Evolutionary conservation across 139 green algal genomes (phyloP).

Genomic region (Nannochloris sp.): DNA sequence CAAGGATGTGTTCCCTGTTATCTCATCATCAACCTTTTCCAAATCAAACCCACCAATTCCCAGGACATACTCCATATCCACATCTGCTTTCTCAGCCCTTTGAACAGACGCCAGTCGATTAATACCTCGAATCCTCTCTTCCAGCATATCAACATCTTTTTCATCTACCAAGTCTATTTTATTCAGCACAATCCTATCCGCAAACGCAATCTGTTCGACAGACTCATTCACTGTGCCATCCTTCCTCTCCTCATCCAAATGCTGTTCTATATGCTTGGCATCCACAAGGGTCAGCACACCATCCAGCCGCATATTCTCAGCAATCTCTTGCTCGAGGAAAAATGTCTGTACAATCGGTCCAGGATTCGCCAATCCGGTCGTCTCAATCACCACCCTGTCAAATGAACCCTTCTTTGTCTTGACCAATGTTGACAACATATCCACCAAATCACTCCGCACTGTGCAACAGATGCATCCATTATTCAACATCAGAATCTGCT

Average conservation of each 20-base stretch:
- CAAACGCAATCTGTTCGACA: slow-evolving; percentile 90
- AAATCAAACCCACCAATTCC: slow-evolving; percentile 90
- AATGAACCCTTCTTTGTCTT: slow-evolving; percentile 42
- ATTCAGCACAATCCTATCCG: slow-evolving; percentile 92
- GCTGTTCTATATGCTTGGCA: slow-evolving; percentile 45
- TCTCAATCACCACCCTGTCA: slow-evolving; percentile 95
- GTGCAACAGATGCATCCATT: slow-evolving; percentile 98
- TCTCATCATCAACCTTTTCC: slow-evolving; percentile 68
- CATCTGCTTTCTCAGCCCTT: slow-evolving; percentile 35
- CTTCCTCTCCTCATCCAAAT: slow-evolving; percentile 48
- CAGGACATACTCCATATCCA: slow-evolving; percentile 83
- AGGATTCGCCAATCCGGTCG: slow-evolving; percentile 90
- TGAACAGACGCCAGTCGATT: slow-evolving; percentile 72
- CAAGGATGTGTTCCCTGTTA: slow-evolving; percentile 23
- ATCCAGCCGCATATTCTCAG: slow-evolving; percentile 61
- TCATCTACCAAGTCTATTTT: slow-evolving; percentile 76
- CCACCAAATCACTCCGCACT: slow-evolving; percentile 80
- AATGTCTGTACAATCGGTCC: slow-evolving; percentile 89
- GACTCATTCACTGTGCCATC: slow-evolving; percentile 80
- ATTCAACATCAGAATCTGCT: slow-evolving; percentile 82
- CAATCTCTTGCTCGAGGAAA: slow-evolving; percentile 55
- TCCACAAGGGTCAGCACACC: slow-evolving; percentile 78
- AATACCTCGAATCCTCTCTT: slow-evolving; percentile 62
- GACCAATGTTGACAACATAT: slow-evolving; percentile 70
- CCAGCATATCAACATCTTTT: slow-evolving; percentile 40